These are phyloP conservation scores for Vigna trinervia DNA, from an alignment of 306 rosid species.

Conservation along the genomic window DNA sequence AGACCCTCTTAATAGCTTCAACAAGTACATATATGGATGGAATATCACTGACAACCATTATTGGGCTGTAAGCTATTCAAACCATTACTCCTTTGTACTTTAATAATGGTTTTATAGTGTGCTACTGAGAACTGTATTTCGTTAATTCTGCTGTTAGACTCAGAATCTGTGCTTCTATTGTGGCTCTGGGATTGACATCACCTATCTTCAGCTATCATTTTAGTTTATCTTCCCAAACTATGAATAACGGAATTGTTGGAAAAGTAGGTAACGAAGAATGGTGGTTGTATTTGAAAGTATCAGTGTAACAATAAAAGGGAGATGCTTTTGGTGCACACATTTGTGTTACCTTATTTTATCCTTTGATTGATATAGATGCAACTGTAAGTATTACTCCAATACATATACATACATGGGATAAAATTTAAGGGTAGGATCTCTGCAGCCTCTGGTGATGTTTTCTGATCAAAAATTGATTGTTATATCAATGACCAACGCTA, in stretches of 20 bases:
- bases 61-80: constrained; percentile 63
- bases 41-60: constrained; percentile 69
- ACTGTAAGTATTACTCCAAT: background rate
- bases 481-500: background rate
- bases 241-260: background rate
- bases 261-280: background rate
- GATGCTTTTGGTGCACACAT: background rate
- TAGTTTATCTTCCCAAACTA: constrained; percentile 20
- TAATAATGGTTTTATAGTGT: background rate
- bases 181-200: constrained; percentile 7
- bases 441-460: background rate
- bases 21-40: constrained; percentile 71
- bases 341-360: background rate
- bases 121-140: background rate
- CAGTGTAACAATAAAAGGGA: background rate
- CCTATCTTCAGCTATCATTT: background rate
- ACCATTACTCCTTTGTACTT: background rate
- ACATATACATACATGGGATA: background rate
- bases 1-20: constrained; percentile 66
- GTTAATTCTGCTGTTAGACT: constrained; percentile 3
- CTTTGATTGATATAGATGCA: background rate
- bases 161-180: background rate
- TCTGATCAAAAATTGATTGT: background rate
- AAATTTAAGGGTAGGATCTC: background rate
- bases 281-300: constrained; percentile 8